These are phyloP conservation scores for Calonectria ilicicola DNA, from an alignment of 2,329 filamentous ascomycete genomes.

Conservation along the genomic window DNA sequence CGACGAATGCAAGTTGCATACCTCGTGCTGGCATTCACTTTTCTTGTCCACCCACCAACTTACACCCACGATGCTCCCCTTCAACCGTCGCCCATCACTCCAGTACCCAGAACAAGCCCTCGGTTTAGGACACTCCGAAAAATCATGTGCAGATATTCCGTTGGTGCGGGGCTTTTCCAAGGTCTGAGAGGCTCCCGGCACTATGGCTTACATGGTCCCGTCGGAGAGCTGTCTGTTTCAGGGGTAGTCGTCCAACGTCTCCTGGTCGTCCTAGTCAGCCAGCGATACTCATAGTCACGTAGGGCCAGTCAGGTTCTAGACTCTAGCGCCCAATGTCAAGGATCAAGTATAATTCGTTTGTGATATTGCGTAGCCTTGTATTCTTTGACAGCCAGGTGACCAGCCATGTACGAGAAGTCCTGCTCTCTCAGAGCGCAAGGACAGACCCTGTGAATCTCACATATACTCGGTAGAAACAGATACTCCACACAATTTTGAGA, in stretches of 20 bases:
- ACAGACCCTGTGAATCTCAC: neutral
- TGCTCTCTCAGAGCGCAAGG: neutral
- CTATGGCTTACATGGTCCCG: conserved; percentile 1
- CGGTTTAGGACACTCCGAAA: neutral
- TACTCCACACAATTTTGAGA: neutral
- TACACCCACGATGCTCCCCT: neutral
- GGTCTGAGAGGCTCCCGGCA: neutral
- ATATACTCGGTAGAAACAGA: neutral
- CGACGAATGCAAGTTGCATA: conserved; percentile 2
- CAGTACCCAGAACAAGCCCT: neutral
- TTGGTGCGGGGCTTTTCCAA: conserved; percentile 7
- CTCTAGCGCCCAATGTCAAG: neutral
- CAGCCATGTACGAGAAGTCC: neutral
- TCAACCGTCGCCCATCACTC: neutral
- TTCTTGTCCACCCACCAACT: neutral
- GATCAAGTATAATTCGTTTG: neutral
- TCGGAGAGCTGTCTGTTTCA: conserved; percentile 25
- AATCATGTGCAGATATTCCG: neutral
- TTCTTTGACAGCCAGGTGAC: neutral
- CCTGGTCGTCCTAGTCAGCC: neutral
- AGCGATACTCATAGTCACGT: neutral
- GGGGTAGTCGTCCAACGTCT: neutral
- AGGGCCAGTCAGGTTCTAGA: neutral
- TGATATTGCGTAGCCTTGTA: neutral
- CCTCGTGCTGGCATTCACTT: neutral